These are phyloP conservation scores for Coix lacrymajobi DNA, from an alignment of 176 grass and related monocot genomes.

Conservation along the genomic window DNA sequence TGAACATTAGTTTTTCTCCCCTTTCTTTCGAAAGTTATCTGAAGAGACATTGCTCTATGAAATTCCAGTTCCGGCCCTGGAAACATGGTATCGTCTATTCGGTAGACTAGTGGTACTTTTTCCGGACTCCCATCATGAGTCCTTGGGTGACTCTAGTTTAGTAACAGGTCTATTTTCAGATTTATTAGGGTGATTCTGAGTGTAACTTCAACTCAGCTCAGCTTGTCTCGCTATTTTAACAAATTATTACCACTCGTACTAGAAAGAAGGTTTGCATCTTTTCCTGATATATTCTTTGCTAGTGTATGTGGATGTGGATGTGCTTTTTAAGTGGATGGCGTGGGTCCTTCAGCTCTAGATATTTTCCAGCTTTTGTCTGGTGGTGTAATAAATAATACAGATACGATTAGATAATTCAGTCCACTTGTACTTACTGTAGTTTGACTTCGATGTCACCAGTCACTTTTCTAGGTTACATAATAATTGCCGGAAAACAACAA, in stretches of 20 bases:
- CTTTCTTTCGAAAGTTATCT: neutral
- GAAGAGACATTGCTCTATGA: neutral
- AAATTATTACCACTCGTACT: neutral
- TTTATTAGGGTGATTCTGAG: neutral
- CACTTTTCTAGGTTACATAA: neutral
- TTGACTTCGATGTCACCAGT: neutral
- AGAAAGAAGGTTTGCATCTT: neutral
- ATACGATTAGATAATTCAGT: neutral
- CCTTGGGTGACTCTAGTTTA: neutral
- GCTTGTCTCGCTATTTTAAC: neutral
- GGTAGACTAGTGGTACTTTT: neutral
- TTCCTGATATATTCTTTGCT: neutral
- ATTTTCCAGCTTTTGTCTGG: neutral
- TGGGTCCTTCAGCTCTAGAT: conserved; percentile 16
- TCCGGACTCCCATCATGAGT: neutral
- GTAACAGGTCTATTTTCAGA: neutral
- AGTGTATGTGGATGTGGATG: neutral
- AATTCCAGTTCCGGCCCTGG: neutral
- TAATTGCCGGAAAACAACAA: neutral
- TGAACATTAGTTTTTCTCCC: neutral
- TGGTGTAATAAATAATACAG: neutral
- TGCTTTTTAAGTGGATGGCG: neutral
- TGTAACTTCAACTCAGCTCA: neutral
- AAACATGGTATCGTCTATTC: neutral
- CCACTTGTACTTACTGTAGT: neutral